Evolutionary conservation across 345 rosid genomes (phyloP), one percentile per base, ranked within the genome.

Genomic region (Ricinus communis): DNA sequence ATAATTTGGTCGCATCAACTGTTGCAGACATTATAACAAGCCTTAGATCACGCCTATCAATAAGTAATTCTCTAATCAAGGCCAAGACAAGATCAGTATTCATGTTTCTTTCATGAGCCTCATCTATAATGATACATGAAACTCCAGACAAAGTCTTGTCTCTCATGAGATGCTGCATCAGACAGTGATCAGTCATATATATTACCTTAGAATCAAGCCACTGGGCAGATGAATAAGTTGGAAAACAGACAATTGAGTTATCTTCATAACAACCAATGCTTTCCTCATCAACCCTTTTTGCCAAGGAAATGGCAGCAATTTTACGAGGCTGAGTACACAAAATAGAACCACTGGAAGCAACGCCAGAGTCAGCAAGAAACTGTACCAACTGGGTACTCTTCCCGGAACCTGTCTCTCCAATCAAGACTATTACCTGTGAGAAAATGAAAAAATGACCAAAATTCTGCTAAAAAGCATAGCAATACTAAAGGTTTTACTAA

Each of bases 31-130:
- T 93, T 82, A 93, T 88, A 57, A 93, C 71, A 75, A 93, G 87
- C 83, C 90, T 87, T 66, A 93, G 66, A 68, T 87, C 86, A 76
- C 53, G 38, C 77, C 93, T 90, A 78, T 47, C 75, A 54, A 64
- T 50, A 43, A 91, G 87, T 73, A 93, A 79, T 68, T 81, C 78
- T 81, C 85, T 90, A 36, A 91, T 77, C 84, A 86, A 68, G 16
- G 93, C 93, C 86, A 93, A 72, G 58, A 93, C 91, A 71, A 93
- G 90, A 82, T 93, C 98, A 3, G 97, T 93, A 83, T 84, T 88
- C 85, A 93, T 78, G 82, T 94, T 93, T 80, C 97, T 88, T 81
- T 93, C 98, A 84, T 93, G 97, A 65, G 98, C 98, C 85, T 91
- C 98, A 28, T 93, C 98, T 52, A 93, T 60, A 68, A 93, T 79